These are phyloP conservation scores for Nasturtium officinale DNA, from an alignment of 345 rosid genomes.

Conservation along the genomic window DNA sequence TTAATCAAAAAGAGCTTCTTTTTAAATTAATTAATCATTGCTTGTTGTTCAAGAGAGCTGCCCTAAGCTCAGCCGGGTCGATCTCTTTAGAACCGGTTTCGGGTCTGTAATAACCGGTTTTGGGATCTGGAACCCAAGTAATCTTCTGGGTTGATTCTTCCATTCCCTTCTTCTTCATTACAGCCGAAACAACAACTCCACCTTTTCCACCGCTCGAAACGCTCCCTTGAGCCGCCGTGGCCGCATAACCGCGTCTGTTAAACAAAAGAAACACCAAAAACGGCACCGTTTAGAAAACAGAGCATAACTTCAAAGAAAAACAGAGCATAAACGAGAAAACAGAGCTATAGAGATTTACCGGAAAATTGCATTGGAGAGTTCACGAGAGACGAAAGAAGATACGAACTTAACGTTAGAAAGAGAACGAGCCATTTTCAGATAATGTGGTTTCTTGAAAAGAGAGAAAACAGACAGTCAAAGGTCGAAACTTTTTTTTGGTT, in stretches of 20 bases:
- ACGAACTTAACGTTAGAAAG: conserved; percentile 42
- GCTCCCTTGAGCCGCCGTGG: conserved; percentile 41
- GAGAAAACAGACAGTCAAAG: conserved; percentile 29
- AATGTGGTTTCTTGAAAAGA: conserved; percentile 14
- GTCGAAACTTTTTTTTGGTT: background rate
- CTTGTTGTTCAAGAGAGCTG: conserved; percentile 63
- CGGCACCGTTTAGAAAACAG: conserved; percentile 34
- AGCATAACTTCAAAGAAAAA: background rate
- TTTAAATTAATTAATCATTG: conserved; percentile 39
- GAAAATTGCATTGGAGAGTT: conserved; percentile 43
- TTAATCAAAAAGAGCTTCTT: conserved; percentile 12
- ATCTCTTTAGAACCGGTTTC: conserved; percentile 63
- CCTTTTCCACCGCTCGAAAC: conserved; percentile 40
- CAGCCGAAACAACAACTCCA: conserved; percentile 35
- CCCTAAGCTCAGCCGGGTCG: conserved; percentile 72
- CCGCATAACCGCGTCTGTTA: conserved; percentile 45
- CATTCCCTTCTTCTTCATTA: conserved; percentile 55
- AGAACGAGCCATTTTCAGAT: conserved; percentile 43
- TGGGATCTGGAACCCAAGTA: conserved; percentile 84
- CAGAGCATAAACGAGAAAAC: background rate
- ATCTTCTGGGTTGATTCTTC: conserved; percentile 51
- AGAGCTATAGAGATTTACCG: conserved; percentile 26
- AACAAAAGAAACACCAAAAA: background rate
- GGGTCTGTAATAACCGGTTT: conserved; percentile 83
- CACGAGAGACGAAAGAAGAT: conserved; percentile 42